A percentile compares a stretch with the other conserved stretches of the same genome.
These are phyloP conservation scores for Anthoceros angustus DNA, from an alignment of 225 moss, liverwort and hornwort genomes.

Conservation along the genomic window DNA sequence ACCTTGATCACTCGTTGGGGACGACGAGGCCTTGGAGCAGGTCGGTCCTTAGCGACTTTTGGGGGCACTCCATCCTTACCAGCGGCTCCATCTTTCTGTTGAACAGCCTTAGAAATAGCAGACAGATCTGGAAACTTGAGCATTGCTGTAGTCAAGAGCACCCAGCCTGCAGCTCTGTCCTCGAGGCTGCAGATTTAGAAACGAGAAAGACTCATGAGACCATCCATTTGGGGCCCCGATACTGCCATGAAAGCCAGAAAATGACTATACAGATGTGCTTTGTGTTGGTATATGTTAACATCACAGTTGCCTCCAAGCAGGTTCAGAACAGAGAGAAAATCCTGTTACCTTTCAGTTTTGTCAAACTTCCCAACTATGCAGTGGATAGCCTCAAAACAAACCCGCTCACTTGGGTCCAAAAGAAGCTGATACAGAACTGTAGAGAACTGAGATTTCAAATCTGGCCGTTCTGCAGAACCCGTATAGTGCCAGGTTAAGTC, in stretches of 20 bases:
- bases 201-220: neutral
- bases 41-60: slow-evolving; percentile 84
- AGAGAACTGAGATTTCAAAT: slow-evolving; percentile 81
- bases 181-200: slow-evolving; percentile 43
- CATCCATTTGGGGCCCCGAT: neutral
- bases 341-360: slow-evolving; percentile 58
- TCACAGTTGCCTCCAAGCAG: too few species aligned
- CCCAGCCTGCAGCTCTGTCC: slow-evolving; percentile 85
- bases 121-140: slow-evolving; percentile 96
- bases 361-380: slow-evolving; percentile 95
- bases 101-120: slow-evolving; percentile 41
- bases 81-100: slow-evolving; percentile 37
- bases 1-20: slow-evolving; percentile 87
- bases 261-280: too few species aligned
- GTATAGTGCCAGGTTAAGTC: neutral
- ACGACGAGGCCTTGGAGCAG: slow-evolving; percentile 65
- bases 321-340: too few species aligned
- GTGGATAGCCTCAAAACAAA: slow-evolving; percentile 95
- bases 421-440: slow-evolving; percentile 94
- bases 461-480: slow-evolving; percentile 69
- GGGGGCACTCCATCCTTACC: slow-evolving; percentile 93
- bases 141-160: slow-evolving; percentile 74
- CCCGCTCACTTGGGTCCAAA: slow-evolving; percentile 89
- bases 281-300: too few species aligned
- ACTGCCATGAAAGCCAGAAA: too few species aligned